A percentile compares a stretch with the other conserved stretches of the same genome.
These are phyloP conservation scores for Fistulinella prunicolor DNA, from an alignment of 768 basidiomycete species.

Conservation along the genomic window DNA sequence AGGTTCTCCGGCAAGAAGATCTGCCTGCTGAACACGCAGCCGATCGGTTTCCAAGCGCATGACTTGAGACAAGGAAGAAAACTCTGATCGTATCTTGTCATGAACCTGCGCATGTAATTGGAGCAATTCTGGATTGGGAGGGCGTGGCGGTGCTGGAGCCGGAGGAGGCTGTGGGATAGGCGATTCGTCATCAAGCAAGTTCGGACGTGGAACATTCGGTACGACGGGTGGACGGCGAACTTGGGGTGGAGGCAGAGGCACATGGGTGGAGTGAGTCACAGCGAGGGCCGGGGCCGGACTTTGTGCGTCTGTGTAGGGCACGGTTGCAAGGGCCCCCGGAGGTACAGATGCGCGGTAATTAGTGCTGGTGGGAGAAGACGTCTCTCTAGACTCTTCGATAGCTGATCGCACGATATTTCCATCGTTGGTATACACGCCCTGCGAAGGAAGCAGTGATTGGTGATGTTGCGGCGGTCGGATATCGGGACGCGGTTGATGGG, in stretches of 20 bases:
- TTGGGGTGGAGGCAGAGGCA: conserved; percentile 21
- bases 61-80: conserved; percentile 65
- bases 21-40: conserved; percentile 75
- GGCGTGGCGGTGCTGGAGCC: conserved; percentile 64
- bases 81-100: conserved; percentile 67
- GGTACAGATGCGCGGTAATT: conserved; percentile 30
- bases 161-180: conserved; percentile 27
- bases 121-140: conserved; percentile 87
- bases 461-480: conserved; percentile 29
- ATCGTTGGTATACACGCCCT: conserved; percentile 16
- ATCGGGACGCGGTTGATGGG: conserved; percentile 21
- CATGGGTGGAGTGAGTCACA: conserved; percentile 27
- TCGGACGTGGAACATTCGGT: conserved; percentile 35
- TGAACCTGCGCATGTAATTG: conserved; percentile 76
- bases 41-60: conserved; percentile 67
- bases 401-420: conserved; percentile 19
- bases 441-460: conserved; percentile 15
- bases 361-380: conserved; percentile 21
- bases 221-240: conserved; percentile 18
- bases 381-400: conserved; percentile 18
- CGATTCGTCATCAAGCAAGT: conserved; percentile 65
- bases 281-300: conserved; percentile 20
- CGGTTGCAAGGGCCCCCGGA: conserved; percentile 26
- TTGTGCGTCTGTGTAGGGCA: conserved; percentile 28
- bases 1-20: conserved; percentile 86